Conservation (phyloP, 2,329 filamentous ascomycete genomes). For the Botrytis aclada region DNA sequence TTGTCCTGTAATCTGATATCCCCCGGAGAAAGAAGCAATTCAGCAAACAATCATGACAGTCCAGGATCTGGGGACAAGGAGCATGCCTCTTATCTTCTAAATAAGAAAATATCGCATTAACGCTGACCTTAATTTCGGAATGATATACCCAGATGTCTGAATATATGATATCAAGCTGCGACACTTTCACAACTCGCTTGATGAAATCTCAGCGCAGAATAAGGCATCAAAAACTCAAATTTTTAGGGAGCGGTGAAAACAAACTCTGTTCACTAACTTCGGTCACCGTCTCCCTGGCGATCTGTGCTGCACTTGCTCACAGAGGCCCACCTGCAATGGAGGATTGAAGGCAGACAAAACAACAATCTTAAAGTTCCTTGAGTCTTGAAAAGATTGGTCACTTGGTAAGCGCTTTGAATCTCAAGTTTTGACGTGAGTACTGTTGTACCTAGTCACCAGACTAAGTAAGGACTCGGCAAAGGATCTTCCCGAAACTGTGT, state of each 20-base stretch:
- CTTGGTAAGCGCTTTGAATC: neutral
- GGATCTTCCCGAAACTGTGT: neutral
- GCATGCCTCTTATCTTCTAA: neutral
- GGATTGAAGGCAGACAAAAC: neutral
- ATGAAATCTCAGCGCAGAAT: neutral
- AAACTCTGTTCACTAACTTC: neutral
- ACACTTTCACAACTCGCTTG: neutral
- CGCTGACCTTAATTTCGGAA: neutral
- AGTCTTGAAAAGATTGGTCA: neutral
- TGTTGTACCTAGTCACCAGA: neutral
- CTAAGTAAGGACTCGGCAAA: neutral
- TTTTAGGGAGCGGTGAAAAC: neutral
- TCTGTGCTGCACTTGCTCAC: conserved; percentile 10
- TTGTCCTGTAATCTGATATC: neutral
- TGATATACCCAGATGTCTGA: neutral
- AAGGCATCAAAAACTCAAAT: neutral
- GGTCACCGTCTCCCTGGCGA: neutral
- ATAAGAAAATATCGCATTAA: neutral
- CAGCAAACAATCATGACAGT: neutral
- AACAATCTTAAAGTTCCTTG: neutral
- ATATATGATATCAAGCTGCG: neutral
- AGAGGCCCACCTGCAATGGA: neutral
- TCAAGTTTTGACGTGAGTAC: neutral
- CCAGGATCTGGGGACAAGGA: neutral
- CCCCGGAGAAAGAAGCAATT: neutral